Evolutionary conservation across 2,329 filamentous ascomycete species (phyloP), one percentile per base, ranked within the genome.

Genomic region (Pestalotiopsis sp.): DNA sequence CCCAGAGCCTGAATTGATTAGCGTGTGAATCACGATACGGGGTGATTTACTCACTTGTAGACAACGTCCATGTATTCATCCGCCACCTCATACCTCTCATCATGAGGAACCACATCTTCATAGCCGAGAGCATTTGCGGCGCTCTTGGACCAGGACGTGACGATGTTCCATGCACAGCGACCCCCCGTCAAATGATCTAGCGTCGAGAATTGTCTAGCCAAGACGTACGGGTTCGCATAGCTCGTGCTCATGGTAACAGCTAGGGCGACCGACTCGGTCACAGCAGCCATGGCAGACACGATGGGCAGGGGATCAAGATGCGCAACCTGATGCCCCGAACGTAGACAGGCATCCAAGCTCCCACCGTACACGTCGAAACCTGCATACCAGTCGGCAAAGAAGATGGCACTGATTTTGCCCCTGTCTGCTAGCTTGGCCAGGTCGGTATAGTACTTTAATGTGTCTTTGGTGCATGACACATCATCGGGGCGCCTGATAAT

Each of bases 151-250:
- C 75, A 74, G 2, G 71, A 73, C 25, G 69, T 71, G 71, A 91
- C 89, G n/a, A 91, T 89, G 69, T 91, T 91, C 89, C 88, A 90
- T 0, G 86, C 88, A 36, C 90, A 82, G 0, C 88, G 81, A 0
- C 88, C 88, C 5, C 83, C 80, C 0, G 88, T 90, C 41, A 91
- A 77, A 75, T 90, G 88, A 69, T 90, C 88, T 0, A 91, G 77
- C 0, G 87, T 88, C 0, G 86, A 88, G 64, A 90, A 89, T 0
- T 87, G 80, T 74, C 88, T 88, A 0, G 88, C 88, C 0, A 91
- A 78, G 2, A 89, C 75, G 68, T 88, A 91, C 0, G 88, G 88
- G 0, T 86, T 85, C 69, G 90, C 87, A 66, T 89, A 91, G 0
- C 86, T 86, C 1, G 88, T 90, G 0, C 86, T 88, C 0, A 86